Percentiles rank a stretch among this genome's conserved stretches.
Conservation (phyloP, 2,329 filamentous ascomycete genomes). For the Hypomyces perniciosus region DNA sequence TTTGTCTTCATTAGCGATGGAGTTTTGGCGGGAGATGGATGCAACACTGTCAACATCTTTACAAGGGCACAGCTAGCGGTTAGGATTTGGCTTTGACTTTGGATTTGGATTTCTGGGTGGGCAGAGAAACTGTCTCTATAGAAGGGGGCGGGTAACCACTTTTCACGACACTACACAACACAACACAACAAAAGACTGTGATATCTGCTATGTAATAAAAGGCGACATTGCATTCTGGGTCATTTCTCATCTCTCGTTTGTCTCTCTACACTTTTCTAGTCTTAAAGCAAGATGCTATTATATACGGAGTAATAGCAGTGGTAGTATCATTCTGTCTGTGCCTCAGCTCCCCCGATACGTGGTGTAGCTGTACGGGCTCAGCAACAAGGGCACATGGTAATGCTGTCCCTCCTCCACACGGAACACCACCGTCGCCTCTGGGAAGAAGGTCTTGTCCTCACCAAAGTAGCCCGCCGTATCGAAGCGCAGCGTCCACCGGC, state of each 20-base stretch:
- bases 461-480: constrained; percentile 69
- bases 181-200: background rate
- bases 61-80: background rate
- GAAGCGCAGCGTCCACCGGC: constrained; percentile 65
- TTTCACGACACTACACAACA: background rate
- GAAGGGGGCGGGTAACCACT: background rate
- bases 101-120: background rate
- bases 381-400: constrained; percentile 72
- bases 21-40: constrained; percentile 10
- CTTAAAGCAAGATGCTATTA: background rate
- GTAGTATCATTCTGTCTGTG: background rate
- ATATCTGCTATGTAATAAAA: constrained; percentile 4
- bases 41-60: too few relatives aligned
- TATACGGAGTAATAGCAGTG: background rate
- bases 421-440: constrained; percentile 51
- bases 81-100: background rate
- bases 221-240: background rate
- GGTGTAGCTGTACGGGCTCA: constrained; percentile 75
- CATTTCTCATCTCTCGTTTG: background rate
- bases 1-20: constrained; percentile 17
- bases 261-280: background rate
- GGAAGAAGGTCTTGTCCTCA: constrained; percentile 54
- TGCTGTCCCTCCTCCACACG: constrained; percentile 53
- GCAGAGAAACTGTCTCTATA: background rate
- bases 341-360: constrained; percentile 70